A percentile compares a stretch with the other conserved stretches of the same genome.
Evolutionary conservation across 2,329 filamentous ascomycete genomes (phyloP).

Genomic region (Metarhizium brunneum): DNA sequence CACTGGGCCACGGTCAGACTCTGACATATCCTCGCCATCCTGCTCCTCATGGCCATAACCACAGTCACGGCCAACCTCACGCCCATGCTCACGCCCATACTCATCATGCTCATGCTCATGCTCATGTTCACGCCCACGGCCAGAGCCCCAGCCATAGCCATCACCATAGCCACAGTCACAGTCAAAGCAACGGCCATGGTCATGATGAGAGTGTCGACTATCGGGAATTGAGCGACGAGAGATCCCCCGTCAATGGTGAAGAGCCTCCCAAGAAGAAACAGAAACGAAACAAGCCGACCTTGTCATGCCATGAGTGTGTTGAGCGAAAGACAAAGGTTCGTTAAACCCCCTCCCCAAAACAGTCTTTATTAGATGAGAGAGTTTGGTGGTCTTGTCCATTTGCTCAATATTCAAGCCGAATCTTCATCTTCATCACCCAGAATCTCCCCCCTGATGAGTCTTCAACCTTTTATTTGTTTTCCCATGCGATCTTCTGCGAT

Average conservation of each 20-base stretch:
- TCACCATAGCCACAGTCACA: background rate
- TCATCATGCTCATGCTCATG: background rate
- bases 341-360: slow-evolving; percentile 4
- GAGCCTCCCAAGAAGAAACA: slow-evolving; percentile 59
- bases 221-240: slow-evolving; percentile 5
- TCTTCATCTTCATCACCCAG: background rate
- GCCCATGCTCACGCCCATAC: background rate
- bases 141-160: background rate
- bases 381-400: too few relatives aligned
- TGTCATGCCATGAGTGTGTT: slow-evolving; percentile 72
- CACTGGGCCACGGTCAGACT: background rate
- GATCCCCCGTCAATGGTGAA: slow-evolving; percentile 14
- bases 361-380: too few relatives aligned
- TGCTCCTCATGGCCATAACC: slow-evolving; percentile 1
- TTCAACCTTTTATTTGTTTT: background rate
- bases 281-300: slow-evolving; percentile 74
- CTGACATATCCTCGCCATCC: slow-evolving; percentile 6
- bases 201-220: slow-evolving; percentile 9
- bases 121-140: background rate
- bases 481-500: background rate
- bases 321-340: slow-evolving; percentile 72
- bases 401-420: too few relatives aligned
- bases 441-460: background rate
- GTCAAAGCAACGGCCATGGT: background rate
- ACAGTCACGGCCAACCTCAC: background rate